phyloP scores from a whole-genome alignment of 2,329 filamentous ascomycete species.

The Arachnomyces sp. region DNA sequence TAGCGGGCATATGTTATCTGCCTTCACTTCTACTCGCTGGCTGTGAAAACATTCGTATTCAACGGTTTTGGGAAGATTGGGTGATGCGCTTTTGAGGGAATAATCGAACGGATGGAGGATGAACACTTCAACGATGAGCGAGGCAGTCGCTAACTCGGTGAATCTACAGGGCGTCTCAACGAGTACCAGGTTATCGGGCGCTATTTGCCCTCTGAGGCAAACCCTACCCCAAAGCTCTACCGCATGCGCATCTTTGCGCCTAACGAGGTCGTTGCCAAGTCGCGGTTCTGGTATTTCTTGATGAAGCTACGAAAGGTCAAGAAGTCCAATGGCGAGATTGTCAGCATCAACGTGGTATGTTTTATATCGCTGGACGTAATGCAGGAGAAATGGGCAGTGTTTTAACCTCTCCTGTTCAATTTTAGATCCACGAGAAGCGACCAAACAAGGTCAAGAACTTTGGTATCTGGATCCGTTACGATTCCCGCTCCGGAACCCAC shows the following conservation, averaged over 20 bases:
- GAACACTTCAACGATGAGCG: conserved; percentile 5
- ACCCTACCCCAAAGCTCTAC: conserved; percentile 97
- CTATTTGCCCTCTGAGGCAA: conserved; percentile 94
- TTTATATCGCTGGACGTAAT: not conserved
- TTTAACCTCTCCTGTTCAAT: conserved; percentile 7
- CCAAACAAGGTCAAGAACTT: conserved; percentile 99
- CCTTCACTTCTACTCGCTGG: too few species aligned
- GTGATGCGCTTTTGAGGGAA: too few species aligned
- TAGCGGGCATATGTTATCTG: not conserved
- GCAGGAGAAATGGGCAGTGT: not conserved
- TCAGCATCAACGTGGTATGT: conserved; percentile 87
- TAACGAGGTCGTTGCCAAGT: conserved; percentile 97
- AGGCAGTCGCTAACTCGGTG: conserved; percentile 26
- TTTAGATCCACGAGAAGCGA: conserved; percentile 94
- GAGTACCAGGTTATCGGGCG: conserved; percentile 99
- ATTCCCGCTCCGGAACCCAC: conserved; percentile 99
- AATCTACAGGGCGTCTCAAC: conserved; percentile 80
- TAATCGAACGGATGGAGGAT: conserved; percentile 5
- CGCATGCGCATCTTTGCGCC: conserved; percentile 99
- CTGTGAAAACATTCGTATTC: too few species aligned
- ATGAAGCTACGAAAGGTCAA: conserved; percentile 99
- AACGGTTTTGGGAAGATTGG: too few species aligned
- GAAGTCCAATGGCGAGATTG: conserved; percentile 99
- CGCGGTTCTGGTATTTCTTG: conserved; percentile 99
- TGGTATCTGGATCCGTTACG: conserved; percentile 99